A percentile compares a stretch with the other conserved stretches of the same genome.
Conservation (phyloP, 306 rosid species). For the Oemleria cerasiformis region DNA sequence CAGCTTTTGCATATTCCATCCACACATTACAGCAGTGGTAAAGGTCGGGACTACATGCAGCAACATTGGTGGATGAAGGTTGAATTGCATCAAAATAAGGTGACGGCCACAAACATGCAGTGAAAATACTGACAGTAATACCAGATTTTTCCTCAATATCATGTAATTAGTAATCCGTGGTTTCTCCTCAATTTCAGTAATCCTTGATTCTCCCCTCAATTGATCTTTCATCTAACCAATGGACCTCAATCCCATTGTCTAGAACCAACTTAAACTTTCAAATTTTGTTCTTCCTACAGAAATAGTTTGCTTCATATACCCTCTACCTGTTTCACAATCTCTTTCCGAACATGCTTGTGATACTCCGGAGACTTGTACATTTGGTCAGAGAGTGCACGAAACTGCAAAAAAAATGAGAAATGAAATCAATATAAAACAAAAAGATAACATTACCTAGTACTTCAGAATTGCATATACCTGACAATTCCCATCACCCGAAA, state of each 20-base stretch:
- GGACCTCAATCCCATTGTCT: background rate
- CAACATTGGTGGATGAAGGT: background rate
- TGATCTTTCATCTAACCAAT: background rate
- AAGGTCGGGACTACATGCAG: background rate
- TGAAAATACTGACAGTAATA: background rate
- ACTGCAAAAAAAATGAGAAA: slow-evolving; percentile 42
- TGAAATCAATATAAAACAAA: slow-evolving; percentile 20
- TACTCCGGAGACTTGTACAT: slow-evolving; percentile 69
- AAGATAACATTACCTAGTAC: slow-evolving; percentile 11
- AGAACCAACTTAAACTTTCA: background rate
- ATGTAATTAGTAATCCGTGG: background rate
- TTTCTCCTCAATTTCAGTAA: background rate
- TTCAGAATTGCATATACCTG: slow-evolving; percentile 50
- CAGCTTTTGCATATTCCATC: background rate
- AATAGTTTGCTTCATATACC: slow-evolving; percentile 11
- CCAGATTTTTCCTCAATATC: background rate
- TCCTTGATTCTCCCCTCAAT: background rate
- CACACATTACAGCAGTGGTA: background rate
- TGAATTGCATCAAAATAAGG: background rate
- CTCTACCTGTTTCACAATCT: slow-evolving; percentile 67
- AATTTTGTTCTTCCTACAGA: slow-evolving; percentile 4
- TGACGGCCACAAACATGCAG: background rate
- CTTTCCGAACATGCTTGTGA: slow-evolving; percentile 80
- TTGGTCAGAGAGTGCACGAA: slow-evolving; percentile 89
- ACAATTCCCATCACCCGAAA: slow-evolving; percentile 93